phyloP scores from a whole-genome alignment of 78 protist species.

The Parvularia atlantis region DNA sequence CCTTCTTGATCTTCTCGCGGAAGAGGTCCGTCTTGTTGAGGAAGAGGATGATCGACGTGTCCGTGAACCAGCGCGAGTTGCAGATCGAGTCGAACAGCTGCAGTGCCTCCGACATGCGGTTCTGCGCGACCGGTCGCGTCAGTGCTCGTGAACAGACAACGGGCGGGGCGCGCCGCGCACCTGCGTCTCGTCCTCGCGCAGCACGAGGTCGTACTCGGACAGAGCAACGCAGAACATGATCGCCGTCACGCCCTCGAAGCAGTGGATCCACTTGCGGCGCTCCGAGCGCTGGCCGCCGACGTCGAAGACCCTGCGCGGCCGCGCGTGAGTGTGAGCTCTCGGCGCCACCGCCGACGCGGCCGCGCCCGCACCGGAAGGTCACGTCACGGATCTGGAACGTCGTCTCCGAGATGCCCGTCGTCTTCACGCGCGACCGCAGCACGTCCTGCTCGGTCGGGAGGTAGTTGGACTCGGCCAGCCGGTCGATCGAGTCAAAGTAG shows the following conservation, averaged over 20 bases:
- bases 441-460: constrained; percentile 81
- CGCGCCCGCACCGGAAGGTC: constrained; percentile 38
- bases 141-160: background rate
- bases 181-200: constrained; percentile 65
- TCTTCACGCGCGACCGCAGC: constrained; percentile 78
- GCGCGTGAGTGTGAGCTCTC: too few relatives aligned
- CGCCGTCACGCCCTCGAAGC: constrained; percentile 90
- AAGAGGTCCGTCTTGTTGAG: constrained; percentile 84
- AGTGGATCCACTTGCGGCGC: constrained; percentile 93
- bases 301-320: constrained; percentile 83
- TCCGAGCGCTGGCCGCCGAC: constrained; percentile 92
- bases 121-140: constrained; percentile 10
- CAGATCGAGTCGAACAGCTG: constrained; percentile 79
- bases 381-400: constrained; percentile 39
- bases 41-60: constrained; percentile 85
- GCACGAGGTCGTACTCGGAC: constrained; percentile 71
- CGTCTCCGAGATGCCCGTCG: constrained; percentile 84
- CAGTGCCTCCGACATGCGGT: constrained; percentile 86
- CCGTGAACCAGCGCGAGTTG: constrained; percentile 76
- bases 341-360: too few relatives aligned
- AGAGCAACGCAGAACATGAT: constrained; percentile 78
- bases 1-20: constrained; percentile 63
- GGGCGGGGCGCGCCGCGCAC: background rate
- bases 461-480: constrained; percentile 52
- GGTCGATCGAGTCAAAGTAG: constrained; percentile 51